These are phyloP conservation scores for Sporisorium iseilematis-ciliati DNA, from an alignment of 1,284 basidiomycete species.

Conservation along the genomic window DNA sequence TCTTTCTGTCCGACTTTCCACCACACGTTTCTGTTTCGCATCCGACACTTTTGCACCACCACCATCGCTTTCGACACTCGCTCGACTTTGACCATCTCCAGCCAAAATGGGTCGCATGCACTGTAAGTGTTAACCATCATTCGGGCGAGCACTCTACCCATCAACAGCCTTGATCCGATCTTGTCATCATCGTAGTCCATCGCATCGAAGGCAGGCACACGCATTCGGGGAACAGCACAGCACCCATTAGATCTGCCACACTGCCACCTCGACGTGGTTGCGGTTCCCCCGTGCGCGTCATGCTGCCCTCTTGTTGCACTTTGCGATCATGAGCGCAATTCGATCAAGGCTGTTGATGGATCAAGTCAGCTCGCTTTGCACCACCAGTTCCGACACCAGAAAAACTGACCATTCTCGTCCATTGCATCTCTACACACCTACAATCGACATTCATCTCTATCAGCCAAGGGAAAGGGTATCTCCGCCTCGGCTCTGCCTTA, in stretches of 20 bases:
- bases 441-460: background rate
- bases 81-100: conserved; percentile 29
- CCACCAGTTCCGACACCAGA: background rate
- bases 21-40: conserved; percentile 13
- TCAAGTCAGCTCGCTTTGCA: conserved; percentile 8
- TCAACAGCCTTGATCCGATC: conserved; percentile 1
- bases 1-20: conserved; percentile 48
- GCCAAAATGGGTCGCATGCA: conserved; percentile 70
- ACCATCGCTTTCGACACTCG: conserved; percentile 11
- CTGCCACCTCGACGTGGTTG: background rate
- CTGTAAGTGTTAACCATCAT: conserved; percentile 47
- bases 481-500: conserved; percentile 95
- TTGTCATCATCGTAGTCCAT: conserved; percentile 10
- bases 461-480: conserved; percentile 70
- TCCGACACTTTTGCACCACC: conserved; percentile 2
- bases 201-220: background rate
- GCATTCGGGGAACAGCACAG: background rate
- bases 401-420: conserved; percentile 8
- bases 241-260: background rate
- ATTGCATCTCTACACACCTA: conserved; percentile 1
- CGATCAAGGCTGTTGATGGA: background rate
- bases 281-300: background rate
- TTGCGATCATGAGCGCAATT: background rate
- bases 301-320: background rate
- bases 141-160: conserved; percentile 26